phyloP scores from a whole-genome alignment of 176 grass and related monocot genomes.

The Eragrostis nindensis region DNA sequence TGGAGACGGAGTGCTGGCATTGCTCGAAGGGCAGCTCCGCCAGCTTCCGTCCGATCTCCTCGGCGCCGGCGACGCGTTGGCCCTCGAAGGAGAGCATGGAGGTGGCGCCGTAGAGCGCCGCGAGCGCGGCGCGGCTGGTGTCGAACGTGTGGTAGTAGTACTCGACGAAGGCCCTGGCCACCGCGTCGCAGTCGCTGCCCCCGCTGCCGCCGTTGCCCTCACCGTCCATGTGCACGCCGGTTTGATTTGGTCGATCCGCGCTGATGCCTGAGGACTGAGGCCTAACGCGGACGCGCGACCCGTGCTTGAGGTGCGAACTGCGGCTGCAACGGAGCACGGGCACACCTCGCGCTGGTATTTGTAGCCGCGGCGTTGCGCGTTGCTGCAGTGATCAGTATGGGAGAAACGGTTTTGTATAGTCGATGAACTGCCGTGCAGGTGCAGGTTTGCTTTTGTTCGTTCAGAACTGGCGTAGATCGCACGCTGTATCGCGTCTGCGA shows the following conservation, averaged over 20 bases:
- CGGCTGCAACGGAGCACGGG: neutral
- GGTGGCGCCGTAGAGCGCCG: conserved; percentile 55
- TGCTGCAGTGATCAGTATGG: conserved; percentile 12
- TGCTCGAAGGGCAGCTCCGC: conserved; percentile 66
- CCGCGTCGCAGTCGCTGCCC: conserved; percentile 51
- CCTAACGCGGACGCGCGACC: neutral
- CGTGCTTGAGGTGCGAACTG: neutral
- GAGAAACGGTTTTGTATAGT: conserved; percentile 21
- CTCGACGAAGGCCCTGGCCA: conserved; percentile 76
- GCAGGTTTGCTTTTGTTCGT: conserved; percentile 1
- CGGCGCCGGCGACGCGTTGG: conserved; percentile 48
- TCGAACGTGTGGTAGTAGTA: conserved; percentile 85
- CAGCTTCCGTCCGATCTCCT: conserved; percentile 62
- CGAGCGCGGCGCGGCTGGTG: conserved; percentile 54
- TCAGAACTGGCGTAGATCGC: conserved; percentile 33
- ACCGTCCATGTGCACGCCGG: conserved; percentile 4
- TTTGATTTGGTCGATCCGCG: neutral
- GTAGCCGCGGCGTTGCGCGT: conserved; percentile 27
- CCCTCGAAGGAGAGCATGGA: conserved; percentile 92
- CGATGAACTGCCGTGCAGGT: neutral
- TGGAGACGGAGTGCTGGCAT: conserved; percentile 63
- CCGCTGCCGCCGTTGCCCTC: neutral
- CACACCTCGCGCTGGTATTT: conserved; percentile 18
- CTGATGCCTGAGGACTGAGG: neutral
- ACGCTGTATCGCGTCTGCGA: conserved; percentile 10